Evolutionary conservation across 2,329 filamentous ascomycete genomes (phyloP).

Genomic region (Calonectria multiphialidica): DNA sequence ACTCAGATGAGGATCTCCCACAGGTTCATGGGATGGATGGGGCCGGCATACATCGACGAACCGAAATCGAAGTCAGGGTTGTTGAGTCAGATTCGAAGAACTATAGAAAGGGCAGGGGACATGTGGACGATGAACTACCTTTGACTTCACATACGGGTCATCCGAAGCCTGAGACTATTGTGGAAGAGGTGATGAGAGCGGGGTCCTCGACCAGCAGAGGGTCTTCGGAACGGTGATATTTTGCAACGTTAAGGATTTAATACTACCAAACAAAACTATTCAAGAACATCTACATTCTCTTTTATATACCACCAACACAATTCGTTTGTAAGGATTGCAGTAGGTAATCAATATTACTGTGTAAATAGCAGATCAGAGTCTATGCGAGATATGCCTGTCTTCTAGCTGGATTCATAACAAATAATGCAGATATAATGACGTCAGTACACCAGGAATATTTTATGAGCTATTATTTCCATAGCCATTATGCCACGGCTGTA

Average conservation of each 20-base stretch:
- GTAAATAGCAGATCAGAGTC: too few species aligned
- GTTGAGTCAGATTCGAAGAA: slow-evolving; percentile 27
- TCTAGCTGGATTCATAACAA: too few species aligned
- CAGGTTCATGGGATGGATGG: background rate
- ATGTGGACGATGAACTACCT: slow-evolving; percentile 35
- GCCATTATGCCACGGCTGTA: too few species aligned
- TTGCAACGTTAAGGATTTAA: too few species aligned
- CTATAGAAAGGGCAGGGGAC: slow-evolving; percentile 11
- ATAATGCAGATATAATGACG: too few species aligned
- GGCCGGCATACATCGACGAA: slow-evolving; percentile 36
- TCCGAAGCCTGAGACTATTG: slow-evolving; percentile 24
- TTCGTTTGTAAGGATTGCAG: too few species aligned
- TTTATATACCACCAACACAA: background rate
- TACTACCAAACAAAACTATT: background rate
- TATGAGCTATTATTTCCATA: too few species aligned
- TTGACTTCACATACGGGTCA: slow-evolving; percentile 38
- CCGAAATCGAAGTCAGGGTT: slow-evolving; percentile 37
- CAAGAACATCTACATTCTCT: background rate
- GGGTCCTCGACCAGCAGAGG: background rate
- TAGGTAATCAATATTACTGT: too few species aligned
- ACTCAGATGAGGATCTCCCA: slow-evolving; percentile 33
- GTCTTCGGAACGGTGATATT: background rate
- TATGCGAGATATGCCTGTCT: too few species aligned
- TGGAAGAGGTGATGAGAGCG: background rate
- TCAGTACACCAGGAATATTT: too few species aligned